These are phyloP conservation scores for Penicillium sp. DNA, from an alignment of 2,329 filamentous ascomycete species.

Conservation along the genomic window DNA sequence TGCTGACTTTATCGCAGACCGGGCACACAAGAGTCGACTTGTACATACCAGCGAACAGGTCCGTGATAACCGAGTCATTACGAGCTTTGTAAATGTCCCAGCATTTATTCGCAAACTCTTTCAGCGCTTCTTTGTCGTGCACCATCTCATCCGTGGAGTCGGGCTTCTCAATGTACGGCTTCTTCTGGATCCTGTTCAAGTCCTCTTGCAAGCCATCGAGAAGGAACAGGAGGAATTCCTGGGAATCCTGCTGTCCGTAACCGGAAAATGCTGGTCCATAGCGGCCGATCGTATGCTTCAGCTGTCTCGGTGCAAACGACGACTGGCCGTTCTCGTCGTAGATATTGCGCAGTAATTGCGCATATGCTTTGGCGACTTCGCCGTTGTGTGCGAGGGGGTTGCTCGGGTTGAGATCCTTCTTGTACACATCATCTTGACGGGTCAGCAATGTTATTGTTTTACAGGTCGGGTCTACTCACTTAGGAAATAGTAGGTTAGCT, in stretches of 20 bases:
- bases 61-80: conserved; percentile 93
- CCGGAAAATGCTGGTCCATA: conserved; percentile 87
- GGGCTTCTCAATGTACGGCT: conserved; percentile 96
- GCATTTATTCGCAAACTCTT: conserved; percentile 82
- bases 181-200: conserved; percentile 89
- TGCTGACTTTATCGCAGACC: conserved; percentile 90
- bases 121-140: conserved; percentile 77
- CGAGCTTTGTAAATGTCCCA: conserved; percentile 91
- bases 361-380: conserved; percentile 84
- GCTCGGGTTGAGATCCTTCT: conserved; percentile 78
- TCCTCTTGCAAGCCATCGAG: conserved; percentile 96
- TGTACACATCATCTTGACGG: conserved; percentile 64
- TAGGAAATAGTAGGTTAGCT: conserved; percentile 91
- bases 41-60: conserved; percentile 97
- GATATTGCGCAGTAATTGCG: conserved; percentile 74
- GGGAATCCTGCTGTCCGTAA: conserved; percentile 95
- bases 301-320: conserved; percentile 77
- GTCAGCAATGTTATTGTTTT: conserved; percentile 20
- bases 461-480: conserved; percentile 32
- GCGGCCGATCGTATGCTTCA: conserved; percentile 81
- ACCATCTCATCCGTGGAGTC: conserved; percentile 98
- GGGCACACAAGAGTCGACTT: conserved; percentile 96
- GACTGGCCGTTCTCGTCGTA: conserved; percentile 70
- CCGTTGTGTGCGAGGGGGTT: conserved; percentile 89
- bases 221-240: conserved; percentile 94